Base-by-base conservation (phyloP, 1,284 basidiomycete species). In the Ustilago loliicola region DNA sequence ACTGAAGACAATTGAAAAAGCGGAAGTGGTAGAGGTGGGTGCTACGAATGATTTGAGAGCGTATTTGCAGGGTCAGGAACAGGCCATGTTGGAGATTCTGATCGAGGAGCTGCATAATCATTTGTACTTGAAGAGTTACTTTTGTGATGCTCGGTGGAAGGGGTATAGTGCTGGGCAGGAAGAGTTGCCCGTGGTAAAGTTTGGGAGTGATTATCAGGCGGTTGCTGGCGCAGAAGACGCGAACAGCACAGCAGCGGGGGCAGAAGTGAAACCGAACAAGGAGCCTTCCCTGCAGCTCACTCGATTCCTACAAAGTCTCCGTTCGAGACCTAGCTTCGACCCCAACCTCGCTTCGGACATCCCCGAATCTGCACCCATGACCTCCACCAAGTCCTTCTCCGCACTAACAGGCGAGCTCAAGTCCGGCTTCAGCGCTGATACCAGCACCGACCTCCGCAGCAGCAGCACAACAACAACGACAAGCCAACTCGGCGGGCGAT, bases 31-130 rank as follows among this genome's bases (percentile, higher is more conserved):
- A 66, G 96, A 98, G 83, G 93, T 99, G 66, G 96, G 96, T 19
- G 97, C 96, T 4, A 89, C 98, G 42, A 89, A 93, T 17, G 97
- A 99, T 86, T 88, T 99, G 55, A 89, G 95, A 70, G 90, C 90
- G 72, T 99, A 98, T 88, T 90, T 98, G 50, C 88, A 90, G 36
- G 90, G 91, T 11, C 97, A 99, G 88, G 96, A 98, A 89, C 80
- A 80, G 15, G 72, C 80, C 8, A 83, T 86, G 67, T 78, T 86
- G 50, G 85, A 99, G 76, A 97, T 99, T 66, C 88, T 99, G 60
- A 89, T 97, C 19, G 97, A 99, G 79, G 97, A 99, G 85, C 89
- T 99, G 27, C 96, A 99, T 86, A 95, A 92, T 81, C 97, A 99
- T 87, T 88, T 99, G n/a, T 99, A 98, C 87, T 90, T 99, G 67